phyloP scores from a whole-genome alignment of 495 filamentous ascomycete genomes.

The Penicillium egyptiacum region DNA sequence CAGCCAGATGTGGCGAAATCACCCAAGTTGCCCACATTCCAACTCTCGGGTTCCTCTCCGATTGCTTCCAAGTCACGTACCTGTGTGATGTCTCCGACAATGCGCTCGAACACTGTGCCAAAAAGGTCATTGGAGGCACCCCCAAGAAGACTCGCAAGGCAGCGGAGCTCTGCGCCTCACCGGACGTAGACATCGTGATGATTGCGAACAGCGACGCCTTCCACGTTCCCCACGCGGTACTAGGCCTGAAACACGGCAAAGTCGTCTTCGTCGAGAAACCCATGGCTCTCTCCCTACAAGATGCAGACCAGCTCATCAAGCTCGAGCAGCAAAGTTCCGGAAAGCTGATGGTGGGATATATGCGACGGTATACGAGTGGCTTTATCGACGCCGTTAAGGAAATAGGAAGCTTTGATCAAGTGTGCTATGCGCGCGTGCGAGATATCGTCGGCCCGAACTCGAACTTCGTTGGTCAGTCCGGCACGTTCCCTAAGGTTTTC shows the following conservation, averaged over 20 bases:
- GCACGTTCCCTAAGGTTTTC: slow-evolving; percentile 41
- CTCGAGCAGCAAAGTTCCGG: slow-evolving; percentile 33
- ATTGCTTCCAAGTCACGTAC: slow-evolving; percentile 32
- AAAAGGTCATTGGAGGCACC: slow-evolving; percentile 11
- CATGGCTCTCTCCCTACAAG: slow-evolving; percentile 30
- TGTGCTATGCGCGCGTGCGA: slow-evolving; percentile 43
- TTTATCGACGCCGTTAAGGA: slow-evolving; percentile 41
- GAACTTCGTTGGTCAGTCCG: slow-evolving; percentile 44
- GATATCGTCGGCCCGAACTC: slow-evolving; percentile 49
- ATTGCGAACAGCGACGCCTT: slow-evolving; percentile 38
- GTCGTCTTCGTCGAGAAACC: slow-evolving; percentile 50
- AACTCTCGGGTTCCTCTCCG: slow-evolving; percentile 32
- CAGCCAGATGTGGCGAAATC: slow-evolving; percentile 25
- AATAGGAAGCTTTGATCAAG: slow-evolving; percentile 29
- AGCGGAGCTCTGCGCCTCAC: slow-evolving; percentile 29
- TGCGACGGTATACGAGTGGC: slow-evolving; percentile 45
- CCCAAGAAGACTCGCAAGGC: slow-evolving; percentile 28
- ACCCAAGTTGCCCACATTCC: slow-evolving; percentile 48
- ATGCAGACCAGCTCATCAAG: slow-evolving; percentile 30
- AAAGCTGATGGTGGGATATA: slow-evolving; percentile 48
- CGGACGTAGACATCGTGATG: slow-evolving; percentile 45
- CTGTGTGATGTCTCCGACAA: slow-evolving; percentile 40
- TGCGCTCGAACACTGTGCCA: slow-evolving; percentile 26
- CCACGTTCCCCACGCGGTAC: slow-evolving; percentile 36
- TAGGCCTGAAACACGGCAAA: slow-evolving; percentile 41